Conservation (phyloP, 305 asterid species). For the Fraxinus albicans region DNA sequence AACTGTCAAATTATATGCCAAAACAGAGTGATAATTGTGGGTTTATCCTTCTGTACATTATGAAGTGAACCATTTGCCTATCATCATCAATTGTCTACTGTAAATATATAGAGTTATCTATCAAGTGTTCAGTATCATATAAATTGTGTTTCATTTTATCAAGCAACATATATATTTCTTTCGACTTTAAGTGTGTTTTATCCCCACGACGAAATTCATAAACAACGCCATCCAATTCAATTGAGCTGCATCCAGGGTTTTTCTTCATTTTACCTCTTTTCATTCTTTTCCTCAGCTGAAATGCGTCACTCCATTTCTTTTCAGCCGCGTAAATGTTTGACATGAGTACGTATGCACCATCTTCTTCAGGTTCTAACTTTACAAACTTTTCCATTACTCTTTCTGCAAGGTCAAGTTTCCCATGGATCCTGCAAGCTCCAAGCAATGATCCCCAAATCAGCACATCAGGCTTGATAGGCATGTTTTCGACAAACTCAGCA, state of each 20-base stretch:
- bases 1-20: background rate
- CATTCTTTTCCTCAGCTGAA: slow-evolving; percentile 30
- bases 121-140: slow-evolving; percentile 4
- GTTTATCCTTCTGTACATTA: background rate
- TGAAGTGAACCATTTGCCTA: background rate
- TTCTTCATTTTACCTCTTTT: slow-evolving; percentile 32
- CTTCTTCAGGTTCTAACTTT: slow-evolving; percentile 24
- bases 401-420: slow-evolving; percentile 35
- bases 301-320: slow-evolving; percentile 35
- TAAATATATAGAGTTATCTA: background rate
- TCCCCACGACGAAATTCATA: slow-evolving; percentile 32
- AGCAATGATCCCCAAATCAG: slow-evolving; percentile 36
- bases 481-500: slow-evolving; percentile 23
- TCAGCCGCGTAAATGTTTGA: slow-evolving; percentile 42
- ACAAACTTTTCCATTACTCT: slow-evolving; percentile 28
- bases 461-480: slow-evolving; percentile 39
- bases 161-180: slow-evolving; percentile 25
- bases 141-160: slow-evolving; percentile 24
- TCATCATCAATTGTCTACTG: background rate
- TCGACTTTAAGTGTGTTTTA: slow-evolving; percentile 32
- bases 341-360: slow-evolving; percentile 36
- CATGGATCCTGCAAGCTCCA: slow-evolving; percentile 42
- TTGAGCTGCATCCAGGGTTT: slow-evolving; percentile 42
- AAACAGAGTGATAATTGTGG: background rate
- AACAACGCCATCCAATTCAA: slow-evolving; percentile 38